phyloP scores from a whole-genome alignment of 2,329 filamentous ascomycete species.

The Arthrinium phaeospermum region DNA sequence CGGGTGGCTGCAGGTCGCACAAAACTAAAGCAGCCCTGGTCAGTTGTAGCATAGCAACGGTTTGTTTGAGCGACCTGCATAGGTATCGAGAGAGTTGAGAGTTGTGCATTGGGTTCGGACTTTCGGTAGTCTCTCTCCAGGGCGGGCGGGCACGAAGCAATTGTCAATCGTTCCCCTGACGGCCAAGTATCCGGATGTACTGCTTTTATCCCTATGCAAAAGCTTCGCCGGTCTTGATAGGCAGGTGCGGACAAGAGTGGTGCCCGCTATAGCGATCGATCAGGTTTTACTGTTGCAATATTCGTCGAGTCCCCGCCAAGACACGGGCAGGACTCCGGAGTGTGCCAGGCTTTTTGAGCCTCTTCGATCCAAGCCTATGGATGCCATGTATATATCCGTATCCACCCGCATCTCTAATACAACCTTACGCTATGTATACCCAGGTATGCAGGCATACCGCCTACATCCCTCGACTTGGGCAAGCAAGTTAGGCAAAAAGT shows the following conservation, averaged over 20 bases:
- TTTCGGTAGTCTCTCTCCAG: not conserved
- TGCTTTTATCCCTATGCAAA: not conserved
- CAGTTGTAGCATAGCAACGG: not conserved
- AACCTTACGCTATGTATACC: conserved; percentile 7
- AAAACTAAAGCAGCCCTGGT: not conserved
- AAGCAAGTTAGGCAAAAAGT: not conserved
- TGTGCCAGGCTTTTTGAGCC: conserved; percentile 14
- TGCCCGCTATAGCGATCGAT: conserved; percentile 3
- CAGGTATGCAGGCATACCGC: not conserved
- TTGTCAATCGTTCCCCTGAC: not conserved
- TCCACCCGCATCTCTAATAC: conserved; percentile 13
- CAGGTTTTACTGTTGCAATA: conserved; percentile 18
- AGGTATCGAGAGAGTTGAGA: not conserved
- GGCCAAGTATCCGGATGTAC: not conserved
- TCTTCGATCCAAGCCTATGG: conserved; percentile 11
- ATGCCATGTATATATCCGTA: conserved; percentile 13
- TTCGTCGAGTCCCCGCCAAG: not conserved
- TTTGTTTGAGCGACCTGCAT: conserved; percentile 10
- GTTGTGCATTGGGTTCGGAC: conserved; percentile 8
- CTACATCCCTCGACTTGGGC: not conserved
- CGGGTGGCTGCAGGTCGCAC: conserved; percentile 9
- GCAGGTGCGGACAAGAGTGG: conserved; percentile 1
- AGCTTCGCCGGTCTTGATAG: not conserved
- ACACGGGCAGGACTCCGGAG: conserved; percentile 8
- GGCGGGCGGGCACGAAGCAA: not conserved